Base-by-base conservation (phyloP, 2,329 filamentous ascomycete species). In the Ophiognomonia clavigignenti-juglandacearum region DNA sequence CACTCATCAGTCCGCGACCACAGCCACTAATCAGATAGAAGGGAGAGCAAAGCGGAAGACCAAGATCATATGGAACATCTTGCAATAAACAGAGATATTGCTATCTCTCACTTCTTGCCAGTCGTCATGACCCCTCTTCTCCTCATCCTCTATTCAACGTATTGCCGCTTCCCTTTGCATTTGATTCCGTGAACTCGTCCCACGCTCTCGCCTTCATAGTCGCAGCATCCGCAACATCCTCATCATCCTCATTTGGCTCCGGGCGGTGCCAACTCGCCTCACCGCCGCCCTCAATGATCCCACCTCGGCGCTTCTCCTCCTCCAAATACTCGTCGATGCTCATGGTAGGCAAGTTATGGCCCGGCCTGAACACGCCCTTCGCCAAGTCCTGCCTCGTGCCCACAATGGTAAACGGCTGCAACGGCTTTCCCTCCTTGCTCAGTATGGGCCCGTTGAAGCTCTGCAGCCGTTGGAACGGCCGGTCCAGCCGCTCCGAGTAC, bases 261-360 rank as follows among this genome's bases (percentile, higher is more conserved):
- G 83, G 79, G 53, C 75, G 74, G 22, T 80, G 70, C 14, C 78
- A 80, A 56, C 83, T 86, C 54, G 85, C 80, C 58, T 87, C 86
- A 16, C 91, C 91, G 24, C 90, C 90, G 29, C 91, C 93, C 61
- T 96, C 86, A 46, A 97, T 88, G 49, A 98, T 91, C 18, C 88
- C 88, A 14, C 93, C 93, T 53, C 87, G 75, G 55, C 80, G 78
- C 60, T 79, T 78, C 70, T 97, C 93, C 66, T 97, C 92, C 43
- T 95, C 93, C 14, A 98, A 73, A 61, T 97, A 98, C 69, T 98
- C 93, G 57, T 98, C 93, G 52, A 98, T 96, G 2, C 82, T 88
- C 93, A 98, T 97, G 3, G 93, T 97, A 1, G 93, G 93, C 49
- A 98, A 70, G 66, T 88, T 96, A 64, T 98, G 93, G 7, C 93